Conservation (phyloP, 2,329 filamentous ascomycete species). For the Ophiostoma sp. region DNA sequence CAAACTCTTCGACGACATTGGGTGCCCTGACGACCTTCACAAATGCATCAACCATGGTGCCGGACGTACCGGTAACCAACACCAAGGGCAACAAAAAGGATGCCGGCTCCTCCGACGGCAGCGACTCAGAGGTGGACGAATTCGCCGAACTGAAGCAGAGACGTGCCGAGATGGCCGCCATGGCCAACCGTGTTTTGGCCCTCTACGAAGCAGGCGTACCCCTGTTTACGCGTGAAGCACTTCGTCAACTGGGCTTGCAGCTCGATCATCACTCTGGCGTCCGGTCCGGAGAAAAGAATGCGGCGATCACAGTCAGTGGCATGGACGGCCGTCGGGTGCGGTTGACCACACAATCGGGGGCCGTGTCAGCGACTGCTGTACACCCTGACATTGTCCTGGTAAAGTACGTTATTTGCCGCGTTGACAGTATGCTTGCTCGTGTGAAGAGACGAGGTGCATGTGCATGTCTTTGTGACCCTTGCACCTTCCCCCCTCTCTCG, state of each 20-base stretch:
- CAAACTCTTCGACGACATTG: slow-evolving; percentile 15
- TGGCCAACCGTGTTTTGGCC: slow-evolving; percentile 17
- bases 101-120: not conserved
- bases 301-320: slow-evolving; percentile 15
- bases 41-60: not conserved
- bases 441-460: not conserved
- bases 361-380: not conserved
- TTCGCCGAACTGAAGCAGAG: slow-evolving; percentile 9
- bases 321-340: slow-evolving; percentile 27
- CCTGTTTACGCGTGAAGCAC: slow-evolving; percentile 28
- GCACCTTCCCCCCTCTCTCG: not conserved
- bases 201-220: slow-evolving; percentile 29
- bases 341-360: slow-evolving; percentile 23
- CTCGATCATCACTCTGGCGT: slow-evolving; percentile 24
- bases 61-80: not conserved
- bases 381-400: slow-evolving; percentile 30
- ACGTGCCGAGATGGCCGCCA: slow-evolving; percentile 25
- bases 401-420: slow-evolving; percentile 22
- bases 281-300: slow-evolving; percentile 24
- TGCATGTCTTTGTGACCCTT: not conserved
- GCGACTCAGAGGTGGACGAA: not conserved
- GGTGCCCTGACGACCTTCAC: not conserved
- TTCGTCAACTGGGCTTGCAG: slow-evolving; percentile 25
- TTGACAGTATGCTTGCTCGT: not conserved
- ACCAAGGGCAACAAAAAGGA: not conserved